Percentiles rank a stretch among this genome's conserved stretches.
Evolutionary conservation across 2,329 filamentous ascomycete genomes (phyloP).

Genomic region (Epichloe bromicola): DNA sequence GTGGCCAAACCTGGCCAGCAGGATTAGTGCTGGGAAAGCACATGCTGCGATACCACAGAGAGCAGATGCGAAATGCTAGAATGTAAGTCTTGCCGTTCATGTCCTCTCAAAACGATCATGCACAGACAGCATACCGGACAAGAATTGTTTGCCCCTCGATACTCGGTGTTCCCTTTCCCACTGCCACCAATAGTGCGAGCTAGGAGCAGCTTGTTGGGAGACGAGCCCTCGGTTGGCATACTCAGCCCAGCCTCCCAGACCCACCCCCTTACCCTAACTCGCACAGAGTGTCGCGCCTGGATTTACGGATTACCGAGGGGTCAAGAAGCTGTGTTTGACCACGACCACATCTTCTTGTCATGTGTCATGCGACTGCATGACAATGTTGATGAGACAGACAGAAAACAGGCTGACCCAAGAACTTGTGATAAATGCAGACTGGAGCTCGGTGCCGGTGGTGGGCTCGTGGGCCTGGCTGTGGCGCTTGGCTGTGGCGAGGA

Average conservation of each 20-base stretch:
- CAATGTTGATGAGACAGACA: background rate
- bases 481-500: conserved; percentile 41
- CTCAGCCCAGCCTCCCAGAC: too few species aligned
- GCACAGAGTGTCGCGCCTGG: too few species aligned
- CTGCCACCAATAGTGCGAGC: too few species aligned
- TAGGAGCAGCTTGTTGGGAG: too few species aligned
- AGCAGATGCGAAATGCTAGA: conserved; percentile 49
- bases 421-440: conserved; percentile 39
- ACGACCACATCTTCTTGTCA: background rate
- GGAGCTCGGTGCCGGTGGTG: conserved; percentile 85
- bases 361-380: background rate
- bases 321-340: background rate
- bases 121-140: too few species aligned
- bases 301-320: background rate
- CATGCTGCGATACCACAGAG: conserved; percentile 59
- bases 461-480: conserved; percentile 61
- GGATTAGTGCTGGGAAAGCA: conserved; percentile 82
- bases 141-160: too few species aligned
- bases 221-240: too few species aligned
- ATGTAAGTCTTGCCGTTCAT: conserved; percentile 46
- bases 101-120: too few species aligned
- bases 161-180: too few species aligned
- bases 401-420: conserved; percentile 9
- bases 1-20: conserved; percentile 88
- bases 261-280: too few species aligned